Evolutionary conservation across 352 stramenopile genomes (phyloP).

Genomic region (Pythium periplocum): DNA sequence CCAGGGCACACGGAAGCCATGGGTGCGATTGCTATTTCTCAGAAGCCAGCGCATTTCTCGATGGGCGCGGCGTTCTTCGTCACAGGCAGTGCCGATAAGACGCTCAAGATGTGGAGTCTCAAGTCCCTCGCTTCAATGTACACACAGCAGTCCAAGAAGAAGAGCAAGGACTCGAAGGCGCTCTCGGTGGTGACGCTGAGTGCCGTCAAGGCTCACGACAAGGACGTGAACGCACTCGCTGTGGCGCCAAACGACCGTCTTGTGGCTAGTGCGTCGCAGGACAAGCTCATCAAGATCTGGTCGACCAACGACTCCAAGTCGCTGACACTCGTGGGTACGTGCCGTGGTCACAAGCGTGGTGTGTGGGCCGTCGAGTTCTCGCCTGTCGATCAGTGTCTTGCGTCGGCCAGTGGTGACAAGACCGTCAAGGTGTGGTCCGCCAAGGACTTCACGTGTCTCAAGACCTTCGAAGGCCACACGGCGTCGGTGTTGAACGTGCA

Average conservation of each 20-base stretch:
- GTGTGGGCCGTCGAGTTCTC: slow-evolving; percentile 98
- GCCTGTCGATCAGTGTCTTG: slow-evolving; percentile 93
- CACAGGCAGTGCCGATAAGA: slow-evolving; percentile 96
- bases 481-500: slow-evolving; percentile 85
- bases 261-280: slow-evolving; percentile 95
- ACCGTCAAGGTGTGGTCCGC: slow-evolving; percentile 97
- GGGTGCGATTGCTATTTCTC: slow-evolving; percentile 89
- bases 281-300: slow-evolving; percentile 99
- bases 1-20: slow-evolving; percentile 94
- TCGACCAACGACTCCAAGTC: slow-evolving; percentile 47
- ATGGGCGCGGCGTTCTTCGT: slow-evolving; percentile 92
- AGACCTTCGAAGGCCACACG: slow-evolving; percentile 95
- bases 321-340: slow-evolving; percentile 86
- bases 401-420: slow-evolving; percentile 94
- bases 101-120: slow-evolving; percentile 97
- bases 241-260: slow-evolving; percentile 97
- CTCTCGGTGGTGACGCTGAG: slow-evolving; percentile 48
- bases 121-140: slow-evolving; percentile 54
- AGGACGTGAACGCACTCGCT: slow-evolving; percentile 96
- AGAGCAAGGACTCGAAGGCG: slow-evolving; percentile 27
- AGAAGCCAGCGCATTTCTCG: slow-evolving; percentile 68
- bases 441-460: slow-evolving; percentile 93
- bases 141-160: slow-evolving; percentile 22
- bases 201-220: slow-evolving; percentile 88
- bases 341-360: slow-evolving; percentile 96